Conservation (phyloP, 129 eudicot genomes). For the Chrysanthemum makinoi region DNA sequence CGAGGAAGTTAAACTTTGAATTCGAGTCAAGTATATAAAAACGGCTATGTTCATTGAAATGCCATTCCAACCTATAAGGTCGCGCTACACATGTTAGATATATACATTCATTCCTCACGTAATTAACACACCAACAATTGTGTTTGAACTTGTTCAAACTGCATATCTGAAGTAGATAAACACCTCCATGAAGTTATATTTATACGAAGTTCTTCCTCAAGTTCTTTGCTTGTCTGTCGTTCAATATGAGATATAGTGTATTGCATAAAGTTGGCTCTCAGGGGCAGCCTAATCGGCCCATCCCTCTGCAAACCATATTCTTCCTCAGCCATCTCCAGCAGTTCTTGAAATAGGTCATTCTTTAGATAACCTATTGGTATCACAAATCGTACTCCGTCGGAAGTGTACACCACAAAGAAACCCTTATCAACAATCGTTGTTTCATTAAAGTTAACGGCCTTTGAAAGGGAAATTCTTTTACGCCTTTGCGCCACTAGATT, state of each 20-base stretch:
- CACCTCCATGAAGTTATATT: slow-evolving; percentile 2
- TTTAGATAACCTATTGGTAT: slow-evolving; percentile 26
- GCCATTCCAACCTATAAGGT: background rate
- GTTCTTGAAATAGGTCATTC: slow-evolving; percentile 26
- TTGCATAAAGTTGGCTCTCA: slow-evolving; percentile 27
- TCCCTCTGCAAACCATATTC: slow-evolving; percentile 34
- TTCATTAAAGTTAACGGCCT: background rate
- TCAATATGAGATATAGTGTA: slow-evolving; percentile 9
- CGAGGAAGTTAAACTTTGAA: no score
- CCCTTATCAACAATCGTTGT: slow-evolving; percentile 28
- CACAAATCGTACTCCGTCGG: slow-evolving; percentile 33
- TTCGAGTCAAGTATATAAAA: no score
- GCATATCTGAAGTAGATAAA: slow-evolving; percentile 3
- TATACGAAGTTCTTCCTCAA: no score
- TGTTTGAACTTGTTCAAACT: background rate
- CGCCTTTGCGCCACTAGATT: slow-evolving; percentile 31
- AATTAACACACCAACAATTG: background rate
- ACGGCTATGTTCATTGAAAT: no score
- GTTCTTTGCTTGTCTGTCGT: no score
- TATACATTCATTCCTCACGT: no score
- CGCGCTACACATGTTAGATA: slow-evolving; percentile 3
- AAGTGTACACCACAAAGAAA: slow-evolving; percentile 40
- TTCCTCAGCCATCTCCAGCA: slow-evolving; percentile 39
- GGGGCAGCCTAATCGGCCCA: slow-evolving; percentile 38
- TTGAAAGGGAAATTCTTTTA: slow-evolving; percentile 25